Evolutionary conservation across 495 filamentous ascomycete genomes (phyloP).

Genomic region (Penicillium samsonianum): DNA sequence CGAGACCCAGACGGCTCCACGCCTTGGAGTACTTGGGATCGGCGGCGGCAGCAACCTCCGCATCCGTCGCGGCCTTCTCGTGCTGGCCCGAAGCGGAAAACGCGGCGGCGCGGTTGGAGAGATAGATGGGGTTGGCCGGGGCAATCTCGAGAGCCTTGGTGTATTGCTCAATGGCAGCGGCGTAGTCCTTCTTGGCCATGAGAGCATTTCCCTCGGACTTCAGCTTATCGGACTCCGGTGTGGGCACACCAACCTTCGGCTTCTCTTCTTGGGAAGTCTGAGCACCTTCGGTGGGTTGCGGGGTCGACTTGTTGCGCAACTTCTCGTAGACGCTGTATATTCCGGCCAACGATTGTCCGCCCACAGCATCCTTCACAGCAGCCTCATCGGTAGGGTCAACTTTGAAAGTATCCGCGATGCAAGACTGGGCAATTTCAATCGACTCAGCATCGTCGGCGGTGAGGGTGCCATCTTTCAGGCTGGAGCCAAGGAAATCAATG

Average conservation of each 20-base stretch:
- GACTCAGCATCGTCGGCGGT: conserved; percentile 83
- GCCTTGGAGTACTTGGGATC: conserved; percentile 96
- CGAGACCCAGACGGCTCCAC: conserved; percentile 89
- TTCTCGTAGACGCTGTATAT: conserved; percentile 98
- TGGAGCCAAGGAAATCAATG: conserved; percentile 88
- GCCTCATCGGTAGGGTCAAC: conserved; percentile 78
- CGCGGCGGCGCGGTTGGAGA: conserved; percentile 95
- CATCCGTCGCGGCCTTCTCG: conserved; percentile 77
- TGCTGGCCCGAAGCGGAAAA: conserved; percentile 80
- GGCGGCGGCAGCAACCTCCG: conserved; percentile 78
- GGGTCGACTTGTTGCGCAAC: conserved; percentile 67
- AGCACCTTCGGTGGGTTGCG: conserved; percentile 29
- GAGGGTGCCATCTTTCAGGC: conserved; percentile 85
- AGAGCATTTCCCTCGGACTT: conserved; percentile 93
- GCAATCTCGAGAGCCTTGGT: conserved; percentile 76
- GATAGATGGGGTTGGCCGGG: conserved; percentile 90
- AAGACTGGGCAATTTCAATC: conserved; percentile 88
- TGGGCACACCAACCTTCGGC: conserved; percentile 42
- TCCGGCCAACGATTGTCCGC: conserved; percentile 77
- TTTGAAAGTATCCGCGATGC: conserved; percentile 92
- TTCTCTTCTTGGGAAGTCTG: conserved; percentile 28
- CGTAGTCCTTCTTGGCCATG: conserved; percentile 90
- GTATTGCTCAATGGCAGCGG: conserved; percentile 77
- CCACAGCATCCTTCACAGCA: conserved; percentile 74
- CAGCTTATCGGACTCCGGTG: conserved; percentile 74